Evolutionary conservation across 106 monocot species (phyloP).

Genomic region (Chionographis japonica): DNA sequence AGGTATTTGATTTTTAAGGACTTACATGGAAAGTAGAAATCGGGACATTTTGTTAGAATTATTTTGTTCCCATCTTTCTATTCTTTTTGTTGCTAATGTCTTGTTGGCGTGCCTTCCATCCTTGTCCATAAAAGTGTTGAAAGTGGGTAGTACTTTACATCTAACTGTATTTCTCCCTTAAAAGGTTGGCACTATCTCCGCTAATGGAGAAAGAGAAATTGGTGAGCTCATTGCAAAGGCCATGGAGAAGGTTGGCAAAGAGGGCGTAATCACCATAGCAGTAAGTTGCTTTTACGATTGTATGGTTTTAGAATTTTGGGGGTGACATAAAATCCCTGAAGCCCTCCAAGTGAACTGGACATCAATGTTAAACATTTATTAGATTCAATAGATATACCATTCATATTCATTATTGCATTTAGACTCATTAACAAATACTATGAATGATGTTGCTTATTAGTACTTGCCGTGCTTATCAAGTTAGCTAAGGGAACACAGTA

Average conservation of each 20-base stretch:
- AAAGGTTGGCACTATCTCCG: slow-evolving; percentile 79
- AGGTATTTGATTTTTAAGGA: slow-evolving; percentile 26
- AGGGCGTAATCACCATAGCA: slow-evolving; percentile 75
- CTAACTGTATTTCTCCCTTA: not conserved
- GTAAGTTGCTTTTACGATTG: slow-evolving; percentile 25
- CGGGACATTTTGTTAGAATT: not conserved
- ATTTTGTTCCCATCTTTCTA: not conserved
- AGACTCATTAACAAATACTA: too few relatives aligned
- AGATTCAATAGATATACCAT: too few relatives aligned
- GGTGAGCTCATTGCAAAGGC: slow-evolving; percentile 80
- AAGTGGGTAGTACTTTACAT: not conserved
- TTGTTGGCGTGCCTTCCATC: not conserved
- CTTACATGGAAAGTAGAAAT: not conserved
- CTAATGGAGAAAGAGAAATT: slow-evolving; percentile 80
- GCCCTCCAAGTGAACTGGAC: too few relatives aligned
- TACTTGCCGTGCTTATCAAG: too few relatives aligned
- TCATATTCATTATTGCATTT: too few relatives aligned
- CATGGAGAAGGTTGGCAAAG: slow-evolving; percentile 92
- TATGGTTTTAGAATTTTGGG: too few relatives aligned
- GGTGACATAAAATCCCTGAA: too few relatives aligned
- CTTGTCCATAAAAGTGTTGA: not conserved
- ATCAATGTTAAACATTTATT: too few relatives aligned
- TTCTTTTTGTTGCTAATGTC: not conserved
- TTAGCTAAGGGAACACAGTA: too few relatives aligned
- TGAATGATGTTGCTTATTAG: too few relatives aligned